These are phyloP conservation scores for Fragaria ananassa DNA, from an alignment of 306 rosid genomes.

Conservation along the genomic window DNA sequence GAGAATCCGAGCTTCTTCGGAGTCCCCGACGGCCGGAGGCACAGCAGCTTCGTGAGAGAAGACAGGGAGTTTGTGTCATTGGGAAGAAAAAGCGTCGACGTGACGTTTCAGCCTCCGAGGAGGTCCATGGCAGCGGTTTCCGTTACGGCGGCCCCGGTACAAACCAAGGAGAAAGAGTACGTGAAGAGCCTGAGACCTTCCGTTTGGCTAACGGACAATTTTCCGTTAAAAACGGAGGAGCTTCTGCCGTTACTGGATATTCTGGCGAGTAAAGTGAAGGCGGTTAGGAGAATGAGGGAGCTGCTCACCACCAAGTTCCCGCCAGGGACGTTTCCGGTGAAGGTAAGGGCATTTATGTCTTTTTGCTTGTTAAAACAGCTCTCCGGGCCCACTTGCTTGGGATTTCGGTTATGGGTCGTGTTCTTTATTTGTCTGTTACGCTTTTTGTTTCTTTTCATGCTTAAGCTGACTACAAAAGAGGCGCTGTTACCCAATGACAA, in stretches of 20 bases:
- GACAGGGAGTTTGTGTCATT: constrained; percentile 73
- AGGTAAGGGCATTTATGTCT: constrained; percentile 46
- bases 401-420: constrained; percentile 16
- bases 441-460: constrained; percentile 42
- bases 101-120: constrained; percentile 47
- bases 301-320: constrained; percentile 93
- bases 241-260: constrained; percentile 82
- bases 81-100: constrained; percentile 80
- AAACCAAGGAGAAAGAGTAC: constrained; percentile 80
- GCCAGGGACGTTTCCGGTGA: constrained; percentile 89
- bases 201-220: constrained; percentile 92
- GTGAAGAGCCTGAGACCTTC: constrained; percentile 75
- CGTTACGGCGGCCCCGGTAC: constrained; percentile 30
- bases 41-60: constrained; percentile 77
- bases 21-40: constrained; percentile 60
- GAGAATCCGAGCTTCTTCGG: constrained; percentile 76
- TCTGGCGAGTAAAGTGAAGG: constrained; percentile 87
- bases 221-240: constrained; percentile 95
- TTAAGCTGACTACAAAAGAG: not conserved
- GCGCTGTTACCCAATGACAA: not conserved
- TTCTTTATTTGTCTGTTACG: constrained; percentile 1
- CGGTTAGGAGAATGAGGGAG: constrained; percentile 89
- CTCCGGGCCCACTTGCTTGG: not conserved
- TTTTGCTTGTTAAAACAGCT: not conserved
- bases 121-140: not conserved